Conservation (phyloP, 2,329 filamentous ascomycete genomes). For the Hawksworthiomyces lignivorus region DNA sequence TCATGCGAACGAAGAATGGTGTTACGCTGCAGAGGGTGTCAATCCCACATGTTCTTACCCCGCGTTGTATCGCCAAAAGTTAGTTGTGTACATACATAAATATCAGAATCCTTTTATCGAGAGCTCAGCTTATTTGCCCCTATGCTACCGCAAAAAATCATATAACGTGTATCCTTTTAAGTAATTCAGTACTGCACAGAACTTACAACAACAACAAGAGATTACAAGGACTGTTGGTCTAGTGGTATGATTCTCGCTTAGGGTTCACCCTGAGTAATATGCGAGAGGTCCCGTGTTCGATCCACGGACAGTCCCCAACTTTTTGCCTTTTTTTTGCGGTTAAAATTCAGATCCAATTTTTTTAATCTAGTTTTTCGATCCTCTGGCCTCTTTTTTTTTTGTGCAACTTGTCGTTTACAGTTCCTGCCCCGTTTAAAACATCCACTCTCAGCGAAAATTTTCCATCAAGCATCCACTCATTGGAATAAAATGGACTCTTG, state of each 20-base stretch:
- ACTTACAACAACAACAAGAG: too few relatives aligned
- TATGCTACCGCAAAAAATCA: too few relatives aligned
- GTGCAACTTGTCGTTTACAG: neutral
- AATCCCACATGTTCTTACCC: too few relatives aligned
- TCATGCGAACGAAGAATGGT: too few relatives aligned
- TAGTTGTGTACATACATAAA: too few relatives aligned
- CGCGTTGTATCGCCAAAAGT: too few relatives aligned
- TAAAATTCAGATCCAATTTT: too few relatives aligned
- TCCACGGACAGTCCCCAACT: constrained; percentile 11
- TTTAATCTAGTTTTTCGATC: neutral
- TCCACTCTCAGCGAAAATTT: neutral
- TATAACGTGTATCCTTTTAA: too few relatives aligned
- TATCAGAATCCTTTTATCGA: too few relatives aligned
- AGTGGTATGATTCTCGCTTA: constrained; percentile 61
- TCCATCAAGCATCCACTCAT: neutral
- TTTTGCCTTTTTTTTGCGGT: constrained; percentile 6
- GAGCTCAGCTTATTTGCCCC: too few relatives aligned
- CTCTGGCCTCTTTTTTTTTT: neutral
- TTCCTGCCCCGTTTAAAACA: neutral
- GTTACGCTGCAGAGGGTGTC: too few relatives aligned
- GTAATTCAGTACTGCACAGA: too few relatives aligned
- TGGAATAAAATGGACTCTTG: constrained; percentile 19
- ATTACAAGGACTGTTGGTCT: constrained; percentile 34
- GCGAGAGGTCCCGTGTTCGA: constrained; percentile 14
- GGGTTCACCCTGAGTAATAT: constrained; percentile 34